Base-by-base conservation (phyloP, 768 basidiomycete species). In the Phylloporus rhodoxanthus region DNA sequence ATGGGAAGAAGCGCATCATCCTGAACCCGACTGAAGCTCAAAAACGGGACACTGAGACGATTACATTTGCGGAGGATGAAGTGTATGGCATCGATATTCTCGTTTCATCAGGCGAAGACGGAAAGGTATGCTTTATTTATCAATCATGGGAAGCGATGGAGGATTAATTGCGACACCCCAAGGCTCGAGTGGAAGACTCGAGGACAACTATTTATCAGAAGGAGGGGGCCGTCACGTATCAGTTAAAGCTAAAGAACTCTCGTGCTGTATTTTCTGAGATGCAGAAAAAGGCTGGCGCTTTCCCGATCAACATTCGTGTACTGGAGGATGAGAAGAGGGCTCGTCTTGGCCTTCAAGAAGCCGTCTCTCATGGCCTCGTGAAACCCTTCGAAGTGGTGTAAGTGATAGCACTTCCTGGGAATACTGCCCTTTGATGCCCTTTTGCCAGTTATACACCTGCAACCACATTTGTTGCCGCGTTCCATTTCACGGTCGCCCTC, bases 221-320 rank as follows among this genome's bases (percentile, higher is more conserved):
- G 50, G 90, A 91, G 59, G 80, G 84, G 20, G 72, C 79, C 7
- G 80, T 91, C 51, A 94, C 89, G 34, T 98, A 98, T 72, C 90
- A 92, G 67, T 78, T 98, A 63, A 98, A 98, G 76, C 86, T 95
- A 84, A 97, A 95, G 76, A 95, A 88, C 55, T 94, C 93, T 38
- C 87, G 95, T 55, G 81, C 86, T n/a, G 86, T 95, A 36, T 98
- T 97, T 73, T 88, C 89, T 43, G 95, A 98, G 70, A 90, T 97
- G 60, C 90, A 94, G 72, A 94, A 92, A 77, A 98, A 97, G 71
- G 91, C 96, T 36, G 95, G 95, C 21, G 79, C 91, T 5, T 98
- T 99, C 82, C 95, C 96, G 29, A 97, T 99, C 78, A 97, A 94
- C 61, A 80, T 99, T 55, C 90, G 96, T 54, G 77, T 78, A 40